phyloP scores from a whole-genome alignment of 306 rosid genomes.

The Vigna hirtella region DNA sequence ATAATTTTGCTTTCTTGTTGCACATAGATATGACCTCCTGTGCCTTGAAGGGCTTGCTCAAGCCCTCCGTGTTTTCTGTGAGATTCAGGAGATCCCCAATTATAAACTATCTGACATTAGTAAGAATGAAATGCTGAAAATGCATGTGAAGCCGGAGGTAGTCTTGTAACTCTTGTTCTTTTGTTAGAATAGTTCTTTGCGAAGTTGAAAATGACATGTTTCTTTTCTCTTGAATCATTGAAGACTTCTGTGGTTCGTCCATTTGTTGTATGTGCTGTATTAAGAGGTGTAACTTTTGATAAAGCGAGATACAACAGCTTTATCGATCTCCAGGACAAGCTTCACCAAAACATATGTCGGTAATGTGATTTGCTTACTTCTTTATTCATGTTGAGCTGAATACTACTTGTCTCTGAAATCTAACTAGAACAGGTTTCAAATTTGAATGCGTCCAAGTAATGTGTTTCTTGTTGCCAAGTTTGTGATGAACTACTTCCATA shows the following conservation, averaged over 20 bases:
- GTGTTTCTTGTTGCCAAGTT: not conserved
- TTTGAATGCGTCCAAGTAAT: constrained; percentile 19
- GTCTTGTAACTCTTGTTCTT: not conserved
- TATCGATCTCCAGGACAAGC: constrained; percentile 96
- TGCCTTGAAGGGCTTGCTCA: constrained; percentile 96
- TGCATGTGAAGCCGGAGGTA: constrained; percentile 96
- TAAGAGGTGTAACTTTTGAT: constrained; percentile 79
- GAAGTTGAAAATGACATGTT: constrained; percentile 34
- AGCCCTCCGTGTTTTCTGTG: constrained; percentile 73
- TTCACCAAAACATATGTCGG: constrained; percentile 96
- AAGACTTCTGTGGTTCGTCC: constrained; percentile 86
- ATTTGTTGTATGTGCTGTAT: constrained; percentile 79
- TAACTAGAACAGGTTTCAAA: not conserved
- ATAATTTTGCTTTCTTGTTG: constrained; percentile 8
- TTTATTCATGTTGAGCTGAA: constrained; percentile 11
- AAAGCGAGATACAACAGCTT: constrained; percentile 86
- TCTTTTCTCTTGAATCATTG: constrained; percentile 21
- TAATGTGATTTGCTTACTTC: constrained; percentile 47
- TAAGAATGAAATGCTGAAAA: constrained; percentile 68
- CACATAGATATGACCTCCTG: constrained; percentile 82
- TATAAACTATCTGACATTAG: constrained; percentile 67
- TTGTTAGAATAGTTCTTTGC: constrained; percentile 5
- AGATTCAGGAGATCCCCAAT: constrained; percentile 62
- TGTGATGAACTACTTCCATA: not conserved
- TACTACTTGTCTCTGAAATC: constrained; percentile 31